Base-by-base conservation (phyloP, 805 yeast species). In the Isabelozyma pseudorhagii region DNA sequence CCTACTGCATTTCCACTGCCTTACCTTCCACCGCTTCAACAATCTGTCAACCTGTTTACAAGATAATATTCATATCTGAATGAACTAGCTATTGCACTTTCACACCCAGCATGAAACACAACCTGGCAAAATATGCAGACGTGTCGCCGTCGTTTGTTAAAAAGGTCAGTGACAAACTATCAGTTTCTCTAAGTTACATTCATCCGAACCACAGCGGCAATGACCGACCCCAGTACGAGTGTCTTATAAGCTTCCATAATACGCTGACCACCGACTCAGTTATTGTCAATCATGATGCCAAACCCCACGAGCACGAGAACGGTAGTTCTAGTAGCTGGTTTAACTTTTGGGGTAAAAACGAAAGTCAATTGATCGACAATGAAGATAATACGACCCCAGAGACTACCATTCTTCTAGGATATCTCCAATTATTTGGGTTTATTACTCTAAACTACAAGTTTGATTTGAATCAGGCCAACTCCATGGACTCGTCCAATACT, bases 371-470 rank as follows among this genome's bases (percentile, higher is more conserved):
- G 14, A 18, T n/a, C 13, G 25, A 28, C 27, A 17, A 18, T 8
- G n/a, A 28, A 8, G 43, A 8, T n/a, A 25, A 15, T 10, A 11
- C 34, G 7, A 11, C 4, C 17, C 28, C 15, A 34, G 42, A 45
- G 11, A 18, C 47, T 44, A 55, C 52, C 6, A 53, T 72, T 4
- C 61, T 66, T 43, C 55, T 73, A 31, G 77, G 77, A 0, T 65
- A 72, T 51, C 50, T 72, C 18, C 79, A 74, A 54, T 51, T 74
- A 46, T 52, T 70, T 42, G 79, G 79, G 5, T 71, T 66, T 40
- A 67, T 69, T 11, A 68, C 71, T 8, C 62, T 69, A 29, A 74
- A 74, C 53, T 71, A 71, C 50, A 63, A 64, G 44, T 62, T 70
- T 44, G 68, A 59, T 40, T 54, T 13, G 61, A 50, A 21, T 7